A percentile compares a stretch with the other conserved stretches of the same genome.
These are phyloP conservation scores for Psilocybe cubensis DNA, from an alignment of 768 basidiomycete genomes.

Conservation along the genomic window DNA sequence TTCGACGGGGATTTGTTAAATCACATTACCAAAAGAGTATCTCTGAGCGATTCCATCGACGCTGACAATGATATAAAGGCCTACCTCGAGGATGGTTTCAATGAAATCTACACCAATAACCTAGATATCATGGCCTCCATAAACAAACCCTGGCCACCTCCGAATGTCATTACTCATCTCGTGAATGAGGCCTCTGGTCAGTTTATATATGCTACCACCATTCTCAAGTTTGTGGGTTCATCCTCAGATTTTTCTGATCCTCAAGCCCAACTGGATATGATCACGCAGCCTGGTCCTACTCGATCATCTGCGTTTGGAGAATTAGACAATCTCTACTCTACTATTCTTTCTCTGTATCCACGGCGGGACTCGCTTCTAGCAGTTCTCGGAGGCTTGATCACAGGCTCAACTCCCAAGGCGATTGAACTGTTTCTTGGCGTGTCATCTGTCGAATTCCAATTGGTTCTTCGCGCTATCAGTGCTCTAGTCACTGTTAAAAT, in stretches of 20 bases:
- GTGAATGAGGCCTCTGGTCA: background rate
- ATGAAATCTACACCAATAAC: background rate
- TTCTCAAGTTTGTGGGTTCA: constrained; percentile 3
- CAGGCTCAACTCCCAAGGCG: background rate
- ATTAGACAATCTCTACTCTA: background rate
- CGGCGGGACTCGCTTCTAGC: background rate
- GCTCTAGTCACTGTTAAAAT: background rate
- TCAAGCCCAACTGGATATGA: background rate
- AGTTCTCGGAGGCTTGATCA: background rate
- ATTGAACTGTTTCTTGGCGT: background rate
- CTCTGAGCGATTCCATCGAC: background rate
- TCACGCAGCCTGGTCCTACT: background rate
- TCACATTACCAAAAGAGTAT: background rate
- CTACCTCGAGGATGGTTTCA: background rate
- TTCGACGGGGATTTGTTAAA: background rate
- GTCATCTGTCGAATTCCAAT: background rate
- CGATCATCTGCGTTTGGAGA: background rate
- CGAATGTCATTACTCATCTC: background rate
- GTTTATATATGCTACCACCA: background rate
- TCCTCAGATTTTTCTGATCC: background rate
- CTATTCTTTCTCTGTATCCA: background rate
- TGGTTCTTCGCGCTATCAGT: background rate
- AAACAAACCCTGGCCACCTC: background rate
- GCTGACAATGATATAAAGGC: background rate
- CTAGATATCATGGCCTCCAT: background rate